Evolutionary conservation across 2,329 filamentous ascomycete species (phyloP), one percentile per base, ranked within the genome.

Genomic region (Colletotrichum incanum): DNA sequence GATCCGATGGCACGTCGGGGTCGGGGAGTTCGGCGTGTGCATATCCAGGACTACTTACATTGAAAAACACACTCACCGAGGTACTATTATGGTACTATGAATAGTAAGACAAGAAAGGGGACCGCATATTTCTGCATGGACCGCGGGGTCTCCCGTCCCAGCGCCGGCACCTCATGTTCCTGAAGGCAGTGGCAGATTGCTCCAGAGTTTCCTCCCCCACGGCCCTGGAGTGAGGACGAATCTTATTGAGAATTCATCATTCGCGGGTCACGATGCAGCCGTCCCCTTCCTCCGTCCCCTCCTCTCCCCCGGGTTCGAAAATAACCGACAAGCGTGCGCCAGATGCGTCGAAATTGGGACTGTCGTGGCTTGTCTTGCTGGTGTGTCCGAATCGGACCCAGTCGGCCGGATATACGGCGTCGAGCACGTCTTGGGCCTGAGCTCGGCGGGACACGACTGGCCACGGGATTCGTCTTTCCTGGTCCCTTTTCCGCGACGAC

Each of bases 331-430:
- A 23, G 45, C 20, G 20, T 23, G 45, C 20, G 28, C 28, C 45
- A 47, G 45, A 47, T 47, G 7, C 20, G 45, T 47, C 43, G 31
- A 41, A 20, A 50, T 50, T 61, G 45, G 67, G 28, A 52, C n/a
- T 60, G 41, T 49, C 34, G 47, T 31, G 28, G 28, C 28, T 31
- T 31, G 28, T 31, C 28, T 31, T 31, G 28, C 28, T 31, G 28
- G 28, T 31, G 41, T 20, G 41, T 20, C 8, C 20, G 45, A 49
- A 20, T 49, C 45, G 16, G 26, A 54, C 55, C 56, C 56, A 43
- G 67, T 68, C 43, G 45, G 28, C 49, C 69, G 65, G 69, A 63
- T 68, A 47, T 34, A 63, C 69, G 69, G 65, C 65, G 69, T 68
- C 52, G 41, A 72, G 47, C 41, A 50, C 31, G 56, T 62, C 64